Conservation (phyloP, 306 rosid genomes). For the Mimosa bimucronata region DNA sequence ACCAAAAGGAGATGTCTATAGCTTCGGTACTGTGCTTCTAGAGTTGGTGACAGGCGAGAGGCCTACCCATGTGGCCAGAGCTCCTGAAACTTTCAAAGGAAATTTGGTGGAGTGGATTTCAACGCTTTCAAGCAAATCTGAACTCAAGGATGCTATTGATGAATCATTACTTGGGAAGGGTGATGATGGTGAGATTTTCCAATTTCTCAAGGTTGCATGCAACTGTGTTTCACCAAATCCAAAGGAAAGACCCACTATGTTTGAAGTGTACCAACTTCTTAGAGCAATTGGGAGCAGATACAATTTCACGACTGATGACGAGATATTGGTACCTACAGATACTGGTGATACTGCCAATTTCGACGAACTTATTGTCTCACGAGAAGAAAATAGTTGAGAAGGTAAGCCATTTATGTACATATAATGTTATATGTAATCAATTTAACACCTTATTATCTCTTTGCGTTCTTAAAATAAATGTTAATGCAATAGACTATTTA, state of each 20-base stretch:
- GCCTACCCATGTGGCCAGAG: conserved; percentile 68
- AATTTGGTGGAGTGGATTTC: conserved; percentile 80
- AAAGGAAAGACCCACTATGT: conserved; percentile 94
- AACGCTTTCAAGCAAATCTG: conserved; percentile 51
- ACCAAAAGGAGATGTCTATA: conserved; percentile 87
- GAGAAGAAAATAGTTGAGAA: conserved; percentile 38
- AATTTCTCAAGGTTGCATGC: conserved; percentile 81
- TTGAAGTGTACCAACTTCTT: conserved; percentile 89
- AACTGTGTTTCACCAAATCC: conserved; percentile 62
- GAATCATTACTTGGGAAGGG: conserved; percentile 68
- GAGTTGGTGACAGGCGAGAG: conserved; percentile 91
- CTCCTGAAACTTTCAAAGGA: conserved; percentile 84
- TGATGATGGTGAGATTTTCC: conserved; percentile 67
- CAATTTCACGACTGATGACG: conserved; percentile 71
- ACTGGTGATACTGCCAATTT: conserved; percentile 43
- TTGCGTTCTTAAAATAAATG: conserved; percentile 29
- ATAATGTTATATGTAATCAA: conserved; percentile 29
- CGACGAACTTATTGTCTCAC: conserved; percentile 86
- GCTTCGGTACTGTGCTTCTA: conserved; percentile 88
- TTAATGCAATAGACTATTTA: conserved; percentile 35
- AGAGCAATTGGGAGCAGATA: conserved; percentile 83
- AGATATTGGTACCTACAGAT: conserved; percentile 57
- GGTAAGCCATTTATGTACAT: conserved; percentile 19
- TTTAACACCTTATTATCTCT: conserved; percentile 35
- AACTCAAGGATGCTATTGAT: conserved; percentile 66